Evolutionary conservation across 345 rosid species (phyloP).

Genomic region (Kernera saxatilis): DNA sequence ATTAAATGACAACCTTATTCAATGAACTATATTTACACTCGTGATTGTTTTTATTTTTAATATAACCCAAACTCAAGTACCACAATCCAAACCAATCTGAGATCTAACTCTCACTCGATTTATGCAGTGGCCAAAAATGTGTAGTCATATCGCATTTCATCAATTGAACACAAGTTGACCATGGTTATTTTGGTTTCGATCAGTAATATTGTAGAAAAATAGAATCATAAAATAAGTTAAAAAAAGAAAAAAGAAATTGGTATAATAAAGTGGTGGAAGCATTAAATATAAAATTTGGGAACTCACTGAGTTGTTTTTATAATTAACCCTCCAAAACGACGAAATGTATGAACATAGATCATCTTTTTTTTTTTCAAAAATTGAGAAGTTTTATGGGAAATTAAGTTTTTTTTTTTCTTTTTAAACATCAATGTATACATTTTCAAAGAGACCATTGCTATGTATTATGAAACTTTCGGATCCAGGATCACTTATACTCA

Average conservation of each 20-base stretch:
- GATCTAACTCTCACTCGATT: neutral
- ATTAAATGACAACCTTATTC: neutral
- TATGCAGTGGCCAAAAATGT: neutral
- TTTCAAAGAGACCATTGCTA: neutral
- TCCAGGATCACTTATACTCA: neutral
- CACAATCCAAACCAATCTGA: neutral
- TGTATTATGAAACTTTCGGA: neutral
- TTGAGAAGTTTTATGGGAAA: neutral
- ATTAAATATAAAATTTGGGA: neutral
- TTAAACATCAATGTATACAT: neutral
- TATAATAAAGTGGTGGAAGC: neutral
- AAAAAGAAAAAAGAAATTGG: neutral
- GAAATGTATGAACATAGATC: neutral
- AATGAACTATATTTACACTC: constrained; percentile 1
- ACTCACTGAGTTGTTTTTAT: neutral
- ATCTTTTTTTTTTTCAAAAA: no score
- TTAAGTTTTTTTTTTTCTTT: no score
- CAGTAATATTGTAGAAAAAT: neutral
- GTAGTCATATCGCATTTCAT: neutral
- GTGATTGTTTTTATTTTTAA: neutral
- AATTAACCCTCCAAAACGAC: neutral
- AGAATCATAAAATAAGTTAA: neutral
- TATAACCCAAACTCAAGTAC: neutral
- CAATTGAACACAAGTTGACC: neutral
- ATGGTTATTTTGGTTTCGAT: neutral